Conservation (phyloP, 2,329 filamentous ascomycete species). For the Ascochyta clinopodiicola region DNA sequence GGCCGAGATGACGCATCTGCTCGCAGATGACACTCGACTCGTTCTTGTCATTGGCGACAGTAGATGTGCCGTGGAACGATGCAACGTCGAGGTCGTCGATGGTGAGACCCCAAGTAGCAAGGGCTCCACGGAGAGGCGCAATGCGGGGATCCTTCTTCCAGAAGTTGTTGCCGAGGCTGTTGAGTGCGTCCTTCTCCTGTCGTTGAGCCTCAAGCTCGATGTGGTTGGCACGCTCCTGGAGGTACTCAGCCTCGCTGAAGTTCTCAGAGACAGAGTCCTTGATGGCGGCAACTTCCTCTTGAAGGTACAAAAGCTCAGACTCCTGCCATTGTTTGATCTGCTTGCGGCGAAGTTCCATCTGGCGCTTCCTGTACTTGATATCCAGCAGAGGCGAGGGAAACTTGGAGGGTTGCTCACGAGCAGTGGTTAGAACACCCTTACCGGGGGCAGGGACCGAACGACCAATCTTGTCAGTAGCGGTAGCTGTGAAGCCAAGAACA, state of each 20-base stretch:
- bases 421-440: constrained; percentile 94
- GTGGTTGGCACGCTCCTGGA: constrained; percentile 82
- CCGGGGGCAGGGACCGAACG: constrained; percentile 96
- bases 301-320: constrained; percentile 88
- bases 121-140: constrained; percentile 90
- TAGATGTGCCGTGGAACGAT: constrained; percentile 98
- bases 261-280: constrained; percentile 69
- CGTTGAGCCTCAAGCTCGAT: constrained; percentile 86
- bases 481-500: constrained; percentile 90
- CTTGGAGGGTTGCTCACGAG: constrained; percentile 86
- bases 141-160: constrained; percentile 96
- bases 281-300: constrained; percentile 91
- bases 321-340: constrained; percentile 98
- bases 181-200: constrained; percentile 91
- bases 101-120: constrained; percentile 97
- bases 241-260: constrained; percentile 84
- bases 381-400: constrained; percentile 96
- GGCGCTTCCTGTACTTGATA: constrained; percentile 95
- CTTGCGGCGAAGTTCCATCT: constrained; percentile 91
- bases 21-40: constrained; percentile 97
- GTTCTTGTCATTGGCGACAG: constrained; percentile 99
- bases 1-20: constrained; percentile 92
- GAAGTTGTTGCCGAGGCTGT: constrained; percentile 96
- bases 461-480: constrained; percentile 98
- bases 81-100: constrained; percentile 94